Evolutionary conservation across 164 flowering plant genomes (phyloP), one percentile per base, ranked within the genome.

Genomic region (Chloranthus sessilifolius): DNA sequence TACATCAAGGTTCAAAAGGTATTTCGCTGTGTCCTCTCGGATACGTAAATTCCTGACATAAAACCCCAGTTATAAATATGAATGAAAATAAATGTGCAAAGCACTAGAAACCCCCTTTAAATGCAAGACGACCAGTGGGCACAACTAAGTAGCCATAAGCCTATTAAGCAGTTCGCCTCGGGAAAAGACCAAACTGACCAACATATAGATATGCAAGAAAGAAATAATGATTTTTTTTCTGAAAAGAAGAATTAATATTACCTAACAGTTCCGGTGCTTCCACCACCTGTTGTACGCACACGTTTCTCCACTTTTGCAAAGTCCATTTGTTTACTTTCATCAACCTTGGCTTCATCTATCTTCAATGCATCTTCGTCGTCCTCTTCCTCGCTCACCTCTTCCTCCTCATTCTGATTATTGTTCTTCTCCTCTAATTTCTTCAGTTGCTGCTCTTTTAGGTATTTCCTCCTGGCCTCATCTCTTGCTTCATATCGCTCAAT

Each of bases 241-340:
- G 16, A 36, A 58, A 4, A 11, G 1, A 33, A 44, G 6, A 0
- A 23, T 15, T 44, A 19, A 42, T 10, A n/a, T 24, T 55, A 82
- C 96, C 91, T 77, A 3, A 87, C 98, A 54, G 95, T 90, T 68
- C 98, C 95, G 12, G 98, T 87, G 74, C 95, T 87, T 5, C 98
- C 95, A 72, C 98, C 98, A 52, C 95, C 98, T 0, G 96, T 90
- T 2, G 98, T 90, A n/a, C 96, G 91, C 43, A 90, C 98, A 81
- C 91, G 96, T 70, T 90, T 90, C 58, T 87, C 96, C 48, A 87
- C 98, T 73, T 90, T 90, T 20, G 95, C 98, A 61, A 87, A 87
- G 50, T 84, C 92, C 92, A 84, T 82, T 45, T 84, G 89, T 48
- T 82, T 81, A 66, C 92, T 84, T 47, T 87, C 95, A 53, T 85